Conservation (phyloP, 2,329 filamentous ascomycete species). For the Penicillium sp. region DNA sequence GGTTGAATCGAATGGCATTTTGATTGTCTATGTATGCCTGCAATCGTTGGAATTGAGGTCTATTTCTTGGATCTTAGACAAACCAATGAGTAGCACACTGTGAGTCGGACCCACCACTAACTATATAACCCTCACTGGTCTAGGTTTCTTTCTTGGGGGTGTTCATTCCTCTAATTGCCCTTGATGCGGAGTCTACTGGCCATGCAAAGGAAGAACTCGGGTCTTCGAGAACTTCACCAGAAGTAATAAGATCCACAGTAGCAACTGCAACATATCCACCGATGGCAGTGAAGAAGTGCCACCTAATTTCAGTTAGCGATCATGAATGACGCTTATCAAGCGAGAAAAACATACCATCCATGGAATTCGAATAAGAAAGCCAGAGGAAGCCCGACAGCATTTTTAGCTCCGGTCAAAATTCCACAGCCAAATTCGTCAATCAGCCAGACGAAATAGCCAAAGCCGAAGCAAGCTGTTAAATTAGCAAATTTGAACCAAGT, state of each 20-base stretch:
- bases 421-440: slow-evolving; percentile 44
- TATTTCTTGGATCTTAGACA: too few relatives aligned
- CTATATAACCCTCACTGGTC: too few relatives aligned
- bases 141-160: neutral
- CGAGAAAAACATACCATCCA: slow-evolving; percentile 41
- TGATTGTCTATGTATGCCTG: too few relatives aligned
- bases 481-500: neutral
- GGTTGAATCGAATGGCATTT: too few relatives aligned
- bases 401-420: slow-evolving; percentile 30
- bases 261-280: slow-evolving; percentile 48
- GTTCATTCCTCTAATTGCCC: neutral
- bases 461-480: slow-evolving; percentile 37
- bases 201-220: slow-evolving; percentile 37
- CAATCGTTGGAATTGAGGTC: too few relatives aligned
- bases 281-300: slow-evolving; percentile 49
- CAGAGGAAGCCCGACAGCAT: slow-evolving; percentile 39
- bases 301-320: slow-evolving; percentile 33
- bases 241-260: slow-evolving; percentile 43
- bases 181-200: slow-evolving; percentile 26
- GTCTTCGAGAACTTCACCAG: slow-evolving; percentile 38
- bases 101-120: too few relatives aligned
- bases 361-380: slow-evolving; percentile 49
- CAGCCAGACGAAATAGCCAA: slow-evolving; percentile 48
- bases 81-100: too few relatives aligned
- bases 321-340: neutral